Evolutionary conservation across 352 stramenopile species (phyloP).

Genomic region (Phytopythium chamaehyphon): DNA sequence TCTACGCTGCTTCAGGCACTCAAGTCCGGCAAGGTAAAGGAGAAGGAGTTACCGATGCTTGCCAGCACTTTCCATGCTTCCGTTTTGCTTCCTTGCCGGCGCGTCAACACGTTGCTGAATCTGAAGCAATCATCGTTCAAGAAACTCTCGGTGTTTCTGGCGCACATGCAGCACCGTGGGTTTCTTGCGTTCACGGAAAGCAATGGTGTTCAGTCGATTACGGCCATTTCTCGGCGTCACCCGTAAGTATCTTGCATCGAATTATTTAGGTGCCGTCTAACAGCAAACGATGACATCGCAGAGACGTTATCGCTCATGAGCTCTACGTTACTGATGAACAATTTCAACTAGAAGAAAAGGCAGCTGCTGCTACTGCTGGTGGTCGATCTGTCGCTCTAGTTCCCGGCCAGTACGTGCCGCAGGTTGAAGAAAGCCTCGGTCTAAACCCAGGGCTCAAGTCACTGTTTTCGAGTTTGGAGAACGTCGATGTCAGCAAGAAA

Average conservation of each 20-base stretch:
- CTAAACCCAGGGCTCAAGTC: conserved; percentile 51
- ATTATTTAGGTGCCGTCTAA: too few relatives aligned
- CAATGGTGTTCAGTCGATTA: conserved; percentile 80
- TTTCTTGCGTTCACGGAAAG: conserved; percentile 59
- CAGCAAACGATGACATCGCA: conserved; percentile 5
- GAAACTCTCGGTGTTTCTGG: conserved; percentile 76
- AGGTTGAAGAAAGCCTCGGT: conserved; percentile 65
- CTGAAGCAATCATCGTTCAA: conserved; percentile 82
- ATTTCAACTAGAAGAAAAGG: conserved; percentile 39
- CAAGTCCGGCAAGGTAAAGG: conserved; percentile 41
- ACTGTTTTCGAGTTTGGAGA: conserved; percentile 30
- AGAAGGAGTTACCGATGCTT: conserved; percentile 79
- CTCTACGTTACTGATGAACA: conserved; percentile 55
- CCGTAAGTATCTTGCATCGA: conserved; percentile 41
- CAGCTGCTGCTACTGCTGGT: conserved; percentile 28
- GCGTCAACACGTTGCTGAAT: conserved; percentile 49
- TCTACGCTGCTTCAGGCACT: conserved; percentile 63
- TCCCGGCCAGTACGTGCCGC: conserved; percentile 54
- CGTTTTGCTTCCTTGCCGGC: conserved; percentile 57
- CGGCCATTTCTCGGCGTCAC: conserved; percentile 49
- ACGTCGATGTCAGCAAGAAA: conserved; percentile 32
- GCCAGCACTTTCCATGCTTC: conserved; percentile 71
- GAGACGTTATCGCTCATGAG: conserved; percentile 53
- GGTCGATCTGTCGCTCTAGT: conserved; percentile 33
- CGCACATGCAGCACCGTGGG: conserved; percentile 50